Percentiles rank a stretch among this genome's conserved stretches.
phyloP scores from a whole-genome alignment of 78 protist species.

The Trichosphaerium sp. region DNA sequence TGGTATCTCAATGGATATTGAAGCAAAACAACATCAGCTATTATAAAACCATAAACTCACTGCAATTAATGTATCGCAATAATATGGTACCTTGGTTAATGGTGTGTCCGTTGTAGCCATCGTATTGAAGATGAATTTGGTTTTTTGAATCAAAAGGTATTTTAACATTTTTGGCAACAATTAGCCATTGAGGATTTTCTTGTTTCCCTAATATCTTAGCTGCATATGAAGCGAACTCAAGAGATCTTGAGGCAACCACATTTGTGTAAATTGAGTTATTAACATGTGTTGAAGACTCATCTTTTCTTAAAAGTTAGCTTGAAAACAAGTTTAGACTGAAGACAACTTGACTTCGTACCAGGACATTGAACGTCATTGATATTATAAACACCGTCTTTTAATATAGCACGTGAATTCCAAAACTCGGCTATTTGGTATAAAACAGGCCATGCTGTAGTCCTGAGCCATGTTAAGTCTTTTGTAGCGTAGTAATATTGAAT shows the following conservation, averaged over 20 bases:
- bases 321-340: background rate
- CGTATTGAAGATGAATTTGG: constrained; percentile 36
- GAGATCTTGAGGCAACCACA: constrained; percentile 11
- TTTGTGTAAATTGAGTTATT: constrained; percentile 35
- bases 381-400: background rate
- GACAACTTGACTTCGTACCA: constrained; percentile 35
- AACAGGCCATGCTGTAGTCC: too few species aligned
- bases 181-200: constrained; percentile 10
- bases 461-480: constrained; percentile 14
- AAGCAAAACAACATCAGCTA: constrained; percentile 38
- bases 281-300: constrained; percentile 44
- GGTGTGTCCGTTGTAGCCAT: constrained; percentile 30
- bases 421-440: constrained; percentile 4
- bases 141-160: constrained; percentile 1
- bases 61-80: too few species aligned
- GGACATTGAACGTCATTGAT: constrained; percentile 22
- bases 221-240: constrained; percentile 39
- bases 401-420: background rate
- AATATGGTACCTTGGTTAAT: too few species aligned
- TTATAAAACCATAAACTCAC: too few species aligned
- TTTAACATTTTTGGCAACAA: background rate
- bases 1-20: constrained; percentile 38
- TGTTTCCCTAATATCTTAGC: constrained; percentile 12
- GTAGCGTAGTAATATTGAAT: constrained; percentile 21
- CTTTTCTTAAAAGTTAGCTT: constrained; percentile 17